Evolutionary conservation across 176 grass and related monocot species (phyloP).

Genomic region (Avena eriantha): DNA sequence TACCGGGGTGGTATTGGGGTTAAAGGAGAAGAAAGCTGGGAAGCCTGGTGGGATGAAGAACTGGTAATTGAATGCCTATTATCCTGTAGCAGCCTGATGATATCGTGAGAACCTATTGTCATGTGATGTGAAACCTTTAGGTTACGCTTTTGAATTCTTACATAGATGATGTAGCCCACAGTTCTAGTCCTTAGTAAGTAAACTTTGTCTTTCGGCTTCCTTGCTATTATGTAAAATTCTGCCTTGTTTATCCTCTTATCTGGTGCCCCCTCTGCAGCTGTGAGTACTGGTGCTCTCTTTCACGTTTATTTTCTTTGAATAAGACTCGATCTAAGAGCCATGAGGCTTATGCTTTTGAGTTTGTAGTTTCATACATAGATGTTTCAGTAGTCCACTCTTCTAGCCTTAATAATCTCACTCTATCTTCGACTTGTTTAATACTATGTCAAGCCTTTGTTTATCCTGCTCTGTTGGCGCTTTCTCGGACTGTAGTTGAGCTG

Average conservation of each 20-base stretch:
- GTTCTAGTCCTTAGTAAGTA: neutral
- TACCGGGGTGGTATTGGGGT: conserved; percentile 97
- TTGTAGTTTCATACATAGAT: neutral
- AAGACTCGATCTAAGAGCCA: neutral
- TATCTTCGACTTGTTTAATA: neutral
- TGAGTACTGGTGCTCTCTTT: neutral
- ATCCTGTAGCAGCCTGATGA: conserved; percentile 8
- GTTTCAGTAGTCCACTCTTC: neutral
- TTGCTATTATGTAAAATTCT: neutral
- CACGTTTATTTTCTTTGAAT: neutral
- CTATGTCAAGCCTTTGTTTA: neutral
- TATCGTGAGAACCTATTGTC: conserved; percentile 2
- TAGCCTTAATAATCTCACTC: conserved; percentile 16
- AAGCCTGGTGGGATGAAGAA: conserved; percentile 98
- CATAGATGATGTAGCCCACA: neutral
- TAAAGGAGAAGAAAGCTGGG: conserved; percentile 99
- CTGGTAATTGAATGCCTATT: conserved; percentile 60
- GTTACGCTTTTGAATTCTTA: neutral
- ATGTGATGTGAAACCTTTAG: neutral
- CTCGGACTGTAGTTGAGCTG: neutral
- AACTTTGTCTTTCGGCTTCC: neutral
- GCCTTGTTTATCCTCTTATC: neutral
- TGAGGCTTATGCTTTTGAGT: conserved; percentile 14
- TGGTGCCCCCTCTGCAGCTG: neutral
- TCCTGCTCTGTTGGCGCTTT: neutral